Evolutionary conservation across 2,329 filamentous ascomycete species (phyloP).

Genomic region (Neofusicoccum parvum): DNA sequence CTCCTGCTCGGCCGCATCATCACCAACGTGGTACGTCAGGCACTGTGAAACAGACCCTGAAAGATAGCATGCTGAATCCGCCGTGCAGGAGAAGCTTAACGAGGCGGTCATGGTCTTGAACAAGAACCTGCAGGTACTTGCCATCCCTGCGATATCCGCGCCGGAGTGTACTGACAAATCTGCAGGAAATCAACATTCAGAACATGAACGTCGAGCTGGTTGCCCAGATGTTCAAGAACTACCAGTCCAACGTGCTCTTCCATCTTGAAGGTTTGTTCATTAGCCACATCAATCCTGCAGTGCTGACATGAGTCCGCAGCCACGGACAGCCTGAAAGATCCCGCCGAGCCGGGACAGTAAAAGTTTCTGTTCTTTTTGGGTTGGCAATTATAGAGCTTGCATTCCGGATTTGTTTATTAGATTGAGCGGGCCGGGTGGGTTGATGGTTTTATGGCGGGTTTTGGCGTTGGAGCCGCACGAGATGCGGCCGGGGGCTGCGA

Average conservation of each 20-base stretch:
- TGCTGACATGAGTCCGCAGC: conserved; percentile 51
- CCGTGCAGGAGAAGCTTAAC: conserved; percentile 88
- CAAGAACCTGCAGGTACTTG: conserved; percentile 77
- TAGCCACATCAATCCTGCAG: background rate
- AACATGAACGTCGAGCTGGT: conserved; percentile 99
- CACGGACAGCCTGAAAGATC: conserved; percentile 81
- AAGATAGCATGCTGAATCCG: background rate
- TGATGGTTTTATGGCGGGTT: background rate
- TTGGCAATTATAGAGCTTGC: background rate
- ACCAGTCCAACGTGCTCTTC: conserved; percentile 96
- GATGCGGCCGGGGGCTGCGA: background rate
- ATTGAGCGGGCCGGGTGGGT: background rate
- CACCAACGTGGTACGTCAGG: conserved; percentile 83
- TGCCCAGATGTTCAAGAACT: conserved; percentile 99
- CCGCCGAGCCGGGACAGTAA: conserved; percentile 47
- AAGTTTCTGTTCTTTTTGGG: background rate
- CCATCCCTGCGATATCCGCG: background rate
- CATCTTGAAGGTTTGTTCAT: conserved; percentile 82
- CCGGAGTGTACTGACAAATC: background rate
- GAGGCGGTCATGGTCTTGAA: conserved; percentile 92
- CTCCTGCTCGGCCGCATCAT: conserved; percentile 92
- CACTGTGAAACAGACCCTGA: background rate
- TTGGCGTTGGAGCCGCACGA: background rate
- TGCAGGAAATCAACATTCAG: conserved; percentile 91
- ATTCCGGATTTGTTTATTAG: too few relatives aligned